Conservation (phyloP, 1,284 basidiomycete species). For the Cutaneotrichosporon mucoides region DNA sequence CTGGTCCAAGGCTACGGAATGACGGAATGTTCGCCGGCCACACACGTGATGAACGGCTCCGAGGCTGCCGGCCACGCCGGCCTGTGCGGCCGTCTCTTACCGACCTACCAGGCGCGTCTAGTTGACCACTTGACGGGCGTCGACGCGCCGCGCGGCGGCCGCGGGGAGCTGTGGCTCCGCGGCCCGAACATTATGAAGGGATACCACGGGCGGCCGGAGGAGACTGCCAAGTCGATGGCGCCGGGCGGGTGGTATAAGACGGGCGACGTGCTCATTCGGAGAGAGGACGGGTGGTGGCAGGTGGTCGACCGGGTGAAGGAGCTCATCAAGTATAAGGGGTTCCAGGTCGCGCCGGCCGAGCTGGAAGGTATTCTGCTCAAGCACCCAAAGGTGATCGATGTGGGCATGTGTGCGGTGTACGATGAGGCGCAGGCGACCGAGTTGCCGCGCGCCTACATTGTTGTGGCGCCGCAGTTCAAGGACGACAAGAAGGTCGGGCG, state of each 20-base stretch:
- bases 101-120: constrained; percentile 72
- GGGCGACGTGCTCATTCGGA: constrained; percentile 65
- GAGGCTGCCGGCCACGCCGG: constrained; percentile 51
- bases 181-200: constrained; percentile 72
- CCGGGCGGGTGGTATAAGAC: constrained; percentile 71
- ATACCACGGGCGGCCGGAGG: constrained; percentile 60
- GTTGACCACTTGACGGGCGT: constrained; percentile 50
- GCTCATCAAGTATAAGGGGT: constrained; percentile 67
- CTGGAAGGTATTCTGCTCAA: constrained; percentile 68
- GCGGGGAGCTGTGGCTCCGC: constrained; percentile 75
- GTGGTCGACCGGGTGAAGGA: constrained; percentile 60
- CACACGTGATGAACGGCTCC: constrained; percentile 23
- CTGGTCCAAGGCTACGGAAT: constrained; percentile 50
- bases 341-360: constrained; percentile 74
- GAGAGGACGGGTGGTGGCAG: constrained; percentile 57
- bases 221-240: constrained; percentile 65
- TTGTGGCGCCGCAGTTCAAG: not conserved
- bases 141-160: constrained; percentile 54
- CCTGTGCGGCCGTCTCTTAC: constrained; percentile 65
- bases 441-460: constrained; percentile 30
- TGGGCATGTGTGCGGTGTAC: constrained; percentile 66
- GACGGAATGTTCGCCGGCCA: constrained; percentile 52
- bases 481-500: not conserved
- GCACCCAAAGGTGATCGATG: constrained; percentile 66
- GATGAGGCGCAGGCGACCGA: constrained; percentile 59